phyloP scores from a whole-genome alignment of 306 rosid genomes.

The Heteromeles arbutifolia region DNA sequence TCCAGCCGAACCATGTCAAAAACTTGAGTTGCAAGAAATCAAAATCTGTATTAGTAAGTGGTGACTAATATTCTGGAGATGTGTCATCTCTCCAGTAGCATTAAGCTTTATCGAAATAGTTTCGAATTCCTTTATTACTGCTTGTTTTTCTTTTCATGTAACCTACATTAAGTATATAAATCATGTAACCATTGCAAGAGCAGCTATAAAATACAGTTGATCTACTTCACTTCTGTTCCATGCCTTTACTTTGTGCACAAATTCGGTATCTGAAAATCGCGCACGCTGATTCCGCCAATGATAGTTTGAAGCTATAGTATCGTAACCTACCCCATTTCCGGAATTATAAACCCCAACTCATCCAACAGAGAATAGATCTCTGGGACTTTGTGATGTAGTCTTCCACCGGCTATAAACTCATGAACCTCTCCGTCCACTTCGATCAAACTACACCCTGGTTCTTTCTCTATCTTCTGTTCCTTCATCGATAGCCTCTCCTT shows the following conservation, averaged over 20 bases:
- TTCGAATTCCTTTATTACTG: not conserved
- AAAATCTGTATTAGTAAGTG: not conserved
- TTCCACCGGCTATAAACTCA: conserved; percentile 72
- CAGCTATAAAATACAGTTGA: not conserved
- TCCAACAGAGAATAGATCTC: conserved; percentile 60
- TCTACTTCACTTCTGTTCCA: not conserved
- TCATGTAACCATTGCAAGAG: not conserved
- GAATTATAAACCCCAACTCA: conserved; percentile 20
- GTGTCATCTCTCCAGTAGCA: not conserved
- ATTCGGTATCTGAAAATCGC: too few species aligned
- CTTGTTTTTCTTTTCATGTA: conserved; percentile 4
- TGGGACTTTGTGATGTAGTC: conserved; percentile 44
- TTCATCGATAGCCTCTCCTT: conserved; percentile 61
- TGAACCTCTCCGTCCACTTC: conserved; percentile 75
- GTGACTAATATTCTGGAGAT: conserved; percentile 1
- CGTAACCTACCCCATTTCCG: conserved; percentile 2
- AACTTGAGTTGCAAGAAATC: conserved; percentile 26
- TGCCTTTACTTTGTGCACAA: not conserved
- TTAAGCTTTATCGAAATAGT: not conserved
- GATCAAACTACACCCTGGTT: conserved; percentile 84
- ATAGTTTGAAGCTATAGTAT: not conserved
- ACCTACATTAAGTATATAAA: not conserved
- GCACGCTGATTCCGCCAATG: too few species aligned
- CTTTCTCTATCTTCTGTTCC: conserved; percentile 50
- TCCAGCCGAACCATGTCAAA: conserved; percentile 52